A percentile compares a stretch with the other conserved stretches of the same genome.
phyloP scores from a whole-genome alignment of 306 rosid species.

The Castanea mollissima region DNA sequence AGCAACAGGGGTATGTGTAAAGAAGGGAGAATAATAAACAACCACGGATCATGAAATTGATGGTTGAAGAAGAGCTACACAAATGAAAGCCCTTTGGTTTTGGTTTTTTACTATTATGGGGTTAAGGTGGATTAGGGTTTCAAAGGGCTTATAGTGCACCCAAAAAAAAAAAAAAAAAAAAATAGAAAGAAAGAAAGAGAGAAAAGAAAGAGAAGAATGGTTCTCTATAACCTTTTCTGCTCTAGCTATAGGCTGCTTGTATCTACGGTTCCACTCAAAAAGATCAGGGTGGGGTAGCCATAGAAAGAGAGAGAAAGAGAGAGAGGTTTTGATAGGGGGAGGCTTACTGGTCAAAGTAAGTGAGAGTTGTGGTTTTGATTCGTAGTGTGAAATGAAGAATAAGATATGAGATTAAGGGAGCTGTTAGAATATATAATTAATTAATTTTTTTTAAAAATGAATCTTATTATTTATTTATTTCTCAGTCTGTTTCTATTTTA shows the following conservation, averaged over 20 bases:
- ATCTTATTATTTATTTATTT: not conserved
- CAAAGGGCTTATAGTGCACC: not conserved
- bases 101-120: slow-evolving; percentile 16
- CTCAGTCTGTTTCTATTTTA: not conserved
- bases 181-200: not conserved
- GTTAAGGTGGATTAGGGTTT: slow-evolving; percentile 48
- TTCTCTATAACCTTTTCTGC: slow-evolving; percentile 33
- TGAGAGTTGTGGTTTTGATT: slow-evolving; percentile 46
- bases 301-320: slow-evolving; percentile 15
- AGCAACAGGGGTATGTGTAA: slow-evolving; percentile 23
- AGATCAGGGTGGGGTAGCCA: slow-evolving; percentile 61
- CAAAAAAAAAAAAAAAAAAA: not conserved
- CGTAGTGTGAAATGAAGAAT: slow-evolving; percentile 32
- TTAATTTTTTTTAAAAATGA: not conserved
- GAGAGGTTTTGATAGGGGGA: slow-evolving; percentile 1
- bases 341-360: slow-evolving; percentile 48
- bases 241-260: slow-evolving; percentile 39
- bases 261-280: slow-evolving; percentile 43
- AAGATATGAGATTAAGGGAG: slow-evolving; percentile 11
- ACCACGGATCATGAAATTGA: slow-evolving; percentile 38
- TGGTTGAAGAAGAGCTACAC: slow-evolving; percentile 18
- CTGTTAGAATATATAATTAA: not conserved
- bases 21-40: slow-evolving; percentile 34
- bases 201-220: slow-evolving; percentile 3
- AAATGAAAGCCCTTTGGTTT: slow-evolving; percentile 16